A percentile compares a stretch with the other conserved stretches of the same genome.
These are phyloP conservation scores for Solanum pennellii DNA, from an alignment of 257 asterid species.

Conservation along the genomic window DNA sequence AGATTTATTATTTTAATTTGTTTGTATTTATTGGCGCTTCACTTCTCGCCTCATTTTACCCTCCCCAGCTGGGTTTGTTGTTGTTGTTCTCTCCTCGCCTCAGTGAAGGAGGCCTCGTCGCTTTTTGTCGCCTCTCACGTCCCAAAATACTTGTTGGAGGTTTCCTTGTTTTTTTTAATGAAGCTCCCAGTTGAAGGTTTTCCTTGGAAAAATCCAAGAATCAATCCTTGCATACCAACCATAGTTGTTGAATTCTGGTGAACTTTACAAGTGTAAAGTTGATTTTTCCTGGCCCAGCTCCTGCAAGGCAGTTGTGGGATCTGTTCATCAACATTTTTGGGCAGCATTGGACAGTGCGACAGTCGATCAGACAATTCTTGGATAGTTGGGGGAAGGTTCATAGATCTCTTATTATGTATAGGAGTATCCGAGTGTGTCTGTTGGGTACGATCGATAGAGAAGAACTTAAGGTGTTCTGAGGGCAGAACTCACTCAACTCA, in stretches of 20 bases:
- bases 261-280: not conserved
- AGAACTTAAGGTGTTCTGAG: not conserved
- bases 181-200: not conserved
- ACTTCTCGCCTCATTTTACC: not conserved
- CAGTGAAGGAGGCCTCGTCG: not conserved
- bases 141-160: not conserved
- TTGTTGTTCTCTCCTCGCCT: not conserved
- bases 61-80: not conserved
- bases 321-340: not conserved
- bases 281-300: not conserved
- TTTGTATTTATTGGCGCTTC: not conserved
- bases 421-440: not conserved
- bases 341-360: not conserved
- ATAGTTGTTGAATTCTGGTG: not conserved
- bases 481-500: not conserved
- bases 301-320: not conserved
- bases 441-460: not conserved
- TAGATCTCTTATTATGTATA: not conserved
- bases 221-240: not conserved
- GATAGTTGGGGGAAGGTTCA: not conserved
- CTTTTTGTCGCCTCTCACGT: not conserved
- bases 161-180: not conserved
- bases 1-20: not conserved
- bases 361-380: not conserved
- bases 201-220: not conserved